Percentiles rank a stretch among this genome's conserved stretches.
Evolutionary conservation across 306 rosid species (phyloP).

Genomic region (Ormosia semicastrata): DNA sequence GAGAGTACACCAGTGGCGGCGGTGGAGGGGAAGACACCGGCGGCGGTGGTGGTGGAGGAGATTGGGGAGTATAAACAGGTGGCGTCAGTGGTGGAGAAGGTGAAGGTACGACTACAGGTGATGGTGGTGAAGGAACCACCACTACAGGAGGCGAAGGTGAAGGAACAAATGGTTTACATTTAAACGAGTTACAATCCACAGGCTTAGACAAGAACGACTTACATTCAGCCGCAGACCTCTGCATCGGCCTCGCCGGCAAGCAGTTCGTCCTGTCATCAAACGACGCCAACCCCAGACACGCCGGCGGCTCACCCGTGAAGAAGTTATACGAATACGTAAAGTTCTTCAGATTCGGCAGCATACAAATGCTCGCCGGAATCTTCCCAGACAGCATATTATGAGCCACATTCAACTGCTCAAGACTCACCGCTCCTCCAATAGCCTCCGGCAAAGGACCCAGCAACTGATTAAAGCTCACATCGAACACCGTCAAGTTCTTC

Average conservation of each 20-base stretch:
- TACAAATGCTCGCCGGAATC: slow-evolving; percentile 74
- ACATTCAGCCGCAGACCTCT: slow-evolving; percentile 63
- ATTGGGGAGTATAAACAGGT: not conserved
- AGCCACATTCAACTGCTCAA: slow-evolving; percentile 65
- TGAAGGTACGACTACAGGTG: not conserved
- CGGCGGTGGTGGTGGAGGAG: not conserved
- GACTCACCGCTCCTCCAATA: slow-evolving; percentile 45
- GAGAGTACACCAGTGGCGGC: not conserved
- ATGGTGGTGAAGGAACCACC: not conserved
- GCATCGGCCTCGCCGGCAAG: slow-evolving; percentile 66
- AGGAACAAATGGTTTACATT: slow-evolving; percentile 48
- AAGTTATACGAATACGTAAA: slow-evolving; percentile 85
- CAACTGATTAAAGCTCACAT: slow-evolving; percentile 56
- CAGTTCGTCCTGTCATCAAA: slow-evolving; percentile 73
- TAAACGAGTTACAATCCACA: slow-evolving; percentile 73
- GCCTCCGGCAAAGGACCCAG: slow-evolving; percentile 51
- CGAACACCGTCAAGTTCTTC: slow-evolving; percentile 60
- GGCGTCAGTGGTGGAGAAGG: not conserved
- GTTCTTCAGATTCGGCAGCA: slow-evolving; percentile 71
- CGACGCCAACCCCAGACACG: slow-evolving; percentile 46
- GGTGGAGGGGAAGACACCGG: not conserved
- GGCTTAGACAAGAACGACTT: slow-evolving; percentile 57
- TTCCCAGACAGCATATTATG: slow-evolving; percentile 51
- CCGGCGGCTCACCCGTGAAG: slow-evolving; percentile 86
- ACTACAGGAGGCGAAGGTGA: slow-evolving; percentile 24